phyloP scores from a whole-genome alignment of 148 eudicot genomes.

The Bassia scoparia region DNA sequence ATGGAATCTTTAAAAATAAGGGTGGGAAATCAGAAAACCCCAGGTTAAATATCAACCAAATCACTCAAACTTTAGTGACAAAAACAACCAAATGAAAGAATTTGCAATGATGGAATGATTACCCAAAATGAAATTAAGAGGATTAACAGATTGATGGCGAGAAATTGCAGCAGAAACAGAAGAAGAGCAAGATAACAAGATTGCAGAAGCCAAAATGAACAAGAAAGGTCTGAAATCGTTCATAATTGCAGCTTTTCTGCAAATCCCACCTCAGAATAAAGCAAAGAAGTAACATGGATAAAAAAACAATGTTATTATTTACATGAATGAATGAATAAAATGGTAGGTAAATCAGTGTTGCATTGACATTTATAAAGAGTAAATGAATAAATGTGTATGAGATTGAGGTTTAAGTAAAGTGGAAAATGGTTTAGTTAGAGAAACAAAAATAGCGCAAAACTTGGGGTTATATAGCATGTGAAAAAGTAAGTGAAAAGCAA shows the following conservation, averaged over 20 bases:
- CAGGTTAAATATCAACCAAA: no score
- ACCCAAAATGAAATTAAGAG: conserved; percentile 36
- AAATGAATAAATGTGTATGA: background rate
- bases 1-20: no score
- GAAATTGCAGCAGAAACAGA: conserved; percentile 22
- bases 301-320: background rate
- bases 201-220: conserved; percentile 5
- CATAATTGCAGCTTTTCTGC: conserved; percentile 5
- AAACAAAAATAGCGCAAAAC: background rate
- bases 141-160: conserved; percentile 23
- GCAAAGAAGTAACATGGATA: conserved; percentile 19
- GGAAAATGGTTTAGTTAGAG: background rate
- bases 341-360: background rate
- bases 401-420: conserved; percentile 1
- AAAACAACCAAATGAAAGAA: background rate
- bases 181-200: conserved; percentile 3
- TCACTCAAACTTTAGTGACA: background rate
- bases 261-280: conserved; percentile 9
- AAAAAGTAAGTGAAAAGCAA: background rate
- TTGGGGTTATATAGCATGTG: background rate
- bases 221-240: conserved; percentile 7
- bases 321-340: no score
- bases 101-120: background rate
- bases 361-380: background rate
- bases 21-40: no score